Base-by-base conservation (phyloP, 2,329 filamentous ascomycete genomes). In the Clonostachys rhizophaga region DNA sequence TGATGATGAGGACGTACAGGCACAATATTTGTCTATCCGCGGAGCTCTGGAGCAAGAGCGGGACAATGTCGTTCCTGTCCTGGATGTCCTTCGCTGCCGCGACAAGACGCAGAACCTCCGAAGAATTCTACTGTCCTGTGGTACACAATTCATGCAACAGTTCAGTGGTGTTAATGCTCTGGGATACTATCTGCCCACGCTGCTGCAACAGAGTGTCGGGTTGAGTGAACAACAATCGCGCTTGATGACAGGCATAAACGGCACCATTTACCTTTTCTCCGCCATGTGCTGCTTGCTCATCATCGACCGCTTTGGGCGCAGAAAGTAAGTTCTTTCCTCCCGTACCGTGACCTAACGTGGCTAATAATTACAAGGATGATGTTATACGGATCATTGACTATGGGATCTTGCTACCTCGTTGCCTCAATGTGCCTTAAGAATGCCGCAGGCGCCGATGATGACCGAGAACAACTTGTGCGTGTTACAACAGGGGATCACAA, bases 161-260 rank as follows among this genome's bases (percentile, higher is more conserved):
- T 69, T 72, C 51, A 81, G 59, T 30, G 66, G 65, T n/a, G 65
- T 70, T 16, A 70, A 70, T 40, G 64, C 64, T 10, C 49, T 69
- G 51, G 68, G 68, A 5, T 71, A 71, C 50, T 72, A 72, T 47
- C 62, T 83, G 0, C 79, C 79, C 0, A 80, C 76, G 0, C 68
- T 84, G 0, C 59, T 84, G 3, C 77, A 78, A 46, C 58, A 76
- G 42, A 78, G 70, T 7, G 77, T 84, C 8, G 78, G 79, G 0
- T 69, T 82, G 24, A 61, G 61, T 33, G 68, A 80, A 48, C 67
- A 67, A 39, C 70, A 75, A 55, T 72, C 76, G 4, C 69, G 79
- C 5, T 61, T 84, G 1, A 65, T 84, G 16, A 73, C 79, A 2
- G 80, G 76, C 3, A 73, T 76, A 48, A 84, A 55, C 45, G 63